Evolutionary conservation across 2,329 filamentous ascomycete species (phyloP).

Genomic region (Aphanocladium album): DNA sequence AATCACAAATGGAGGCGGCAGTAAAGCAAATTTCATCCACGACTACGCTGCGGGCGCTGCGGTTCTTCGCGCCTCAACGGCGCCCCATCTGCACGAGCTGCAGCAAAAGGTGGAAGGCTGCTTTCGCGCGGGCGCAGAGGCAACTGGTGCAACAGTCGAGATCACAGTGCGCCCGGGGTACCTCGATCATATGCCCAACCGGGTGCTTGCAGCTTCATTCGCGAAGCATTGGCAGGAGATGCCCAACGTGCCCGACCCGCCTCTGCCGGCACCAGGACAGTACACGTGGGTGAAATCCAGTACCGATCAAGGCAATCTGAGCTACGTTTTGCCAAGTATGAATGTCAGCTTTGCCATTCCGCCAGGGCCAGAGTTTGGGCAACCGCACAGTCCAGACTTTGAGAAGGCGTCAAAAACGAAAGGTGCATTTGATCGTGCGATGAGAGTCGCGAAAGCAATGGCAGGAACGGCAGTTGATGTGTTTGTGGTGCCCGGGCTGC

Average conservation of each 20-base stretch:
- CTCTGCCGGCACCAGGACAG: slow-evolving; percentile 30
- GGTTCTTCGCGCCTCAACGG: slow-evolving; percentile 21
- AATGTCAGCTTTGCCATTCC: slow-evolving; percentile 48
- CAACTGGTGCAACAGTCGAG: slow-evolving; percentile 43
- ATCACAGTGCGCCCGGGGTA: slow-evolving; percentile 38
- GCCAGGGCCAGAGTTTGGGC: slow-evolving; percentile 25
- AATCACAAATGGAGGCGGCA: slow-evolving; percentile 49
- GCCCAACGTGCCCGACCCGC: slow-evolving; percentile 23
- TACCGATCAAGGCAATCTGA: slow-evolving; percentile 56
- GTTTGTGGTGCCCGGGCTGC: slow-evolving; percentile 17
- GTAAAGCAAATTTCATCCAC: slow-evolving; percentile 53
- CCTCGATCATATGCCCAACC: slow-evolving; percentile 50
- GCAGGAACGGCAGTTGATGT: slow-evolving; percentile 21
- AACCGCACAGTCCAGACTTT: slow-evolving; percentile 21
- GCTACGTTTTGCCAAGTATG: slow-evolving; percentile 51
- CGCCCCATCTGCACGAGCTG: slow-evolving; percentile 33
- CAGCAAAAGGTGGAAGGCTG: slow-evolving; percentile 37
- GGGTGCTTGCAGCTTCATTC: slow-evolving; percentile 41
- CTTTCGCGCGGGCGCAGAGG: slow-evolving; percentile 34
- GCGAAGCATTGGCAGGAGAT: slow-evolving; percentile 38
- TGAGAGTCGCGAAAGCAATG: slow-evolving; percentile 21
- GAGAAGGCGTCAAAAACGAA: slow-evolving; percentile 19
- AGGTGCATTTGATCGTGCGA: slow-evolving; percentile 18
- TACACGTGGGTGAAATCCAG: slow-evolving; percentile 46
- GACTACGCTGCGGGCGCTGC: slow-evolving; percentile 37